Evolutionary conservation across 2,329 filamentous ascomycete species (phyloP), one percentile per base, ranked within the genome.

Genomic region (Curvularia hawaiiensis): DNA sequence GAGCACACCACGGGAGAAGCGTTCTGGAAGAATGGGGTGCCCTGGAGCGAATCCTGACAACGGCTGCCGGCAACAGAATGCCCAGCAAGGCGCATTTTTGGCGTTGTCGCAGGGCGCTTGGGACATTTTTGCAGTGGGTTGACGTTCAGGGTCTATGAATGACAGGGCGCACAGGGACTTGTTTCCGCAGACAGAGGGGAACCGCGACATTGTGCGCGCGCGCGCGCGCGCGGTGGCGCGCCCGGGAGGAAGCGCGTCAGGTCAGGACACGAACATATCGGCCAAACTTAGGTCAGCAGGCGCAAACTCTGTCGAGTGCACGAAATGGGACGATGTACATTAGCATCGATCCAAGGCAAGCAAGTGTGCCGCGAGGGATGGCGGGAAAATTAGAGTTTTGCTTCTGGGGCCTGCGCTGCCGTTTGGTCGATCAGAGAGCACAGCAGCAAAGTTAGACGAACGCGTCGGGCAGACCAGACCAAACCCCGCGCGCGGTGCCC

Each of bases 21-120:
- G 33, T 73, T 71, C 67, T 72, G 64, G 70, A 72, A 73, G 49
- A 64, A 70, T 67, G 61, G 66, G 56, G 60, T 56, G 16, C 59
- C 61, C 56, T 47, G 57, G 58, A 55, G 52, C 58, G 54, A 57
- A 43, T 61, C 50, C 52, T 57, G 49, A 57, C 54, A 39, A 54
- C 53, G 58, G 60, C 60, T 58, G 54, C 56, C 50, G 46, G 38
- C 46, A 58, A 55, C 56, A 44, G 58, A 56, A 59, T 60, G 59
- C 61, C 59, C 62, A 58, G 53, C 52, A 52, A 55, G 56, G 52
- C 52, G 50, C 59, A 52, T 12, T 28, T 31, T 11, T 11, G 61
- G 47, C 35, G 56, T 53, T 22, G 54, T 59, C n/a, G 52, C 47
- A 60, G 40, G 43, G 50, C 43, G 58, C 56, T 56, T 57, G 52